Base-by-base conservation (phyloP, 2,329 filamentous ascomycete species). In the Septoria linicola region DNA sequence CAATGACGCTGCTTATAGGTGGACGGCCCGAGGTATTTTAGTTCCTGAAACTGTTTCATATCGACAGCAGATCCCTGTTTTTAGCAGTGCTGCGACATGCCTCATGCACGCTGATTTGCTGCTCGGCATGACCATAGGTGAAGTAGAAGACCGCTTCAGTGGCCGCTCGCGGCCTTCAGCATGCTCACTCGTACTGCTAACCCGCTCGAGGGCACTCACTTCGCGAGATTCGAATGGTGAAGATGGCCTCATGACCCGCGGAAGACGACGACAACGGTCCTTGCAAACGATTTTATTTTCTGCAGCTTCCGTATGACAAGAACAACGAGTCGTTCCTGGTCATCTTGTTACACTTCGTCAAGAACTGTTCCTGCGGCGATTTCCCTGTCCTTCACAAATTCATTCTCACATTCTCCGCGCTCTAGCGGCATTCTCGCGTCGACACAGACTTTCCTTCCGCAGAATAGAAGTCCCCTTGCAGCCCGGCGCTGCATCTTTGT, bases 401-500 rank as follows among this genome's bases (percentile, higher is more conserved):
- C 23, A 27, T 10, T 10, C 23, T 27, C 23, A 39, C 36, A 39
- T 39, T 20, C 36, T 39, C 19, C 19, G 17, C 13, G 25, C 11
- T 14, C 13, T 41, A 39, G 16, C 17, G 20, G 36, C 36, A 39
- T 7, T 34, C 36, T 39, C 16, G 39, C 39, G 14, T 10, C 25
- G 10, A 41, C 25, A 41, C 20, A 27, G 6, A 27, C 39, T 3
- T 20, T 20, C 17, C 17, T 3, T 20, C 17, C 17, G 36, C 36
- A 39, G 11, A 6, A n/a, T 34, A 5, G 31, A 13, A 16, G n/a
- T 34, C 40, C 50, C 50, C 41, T 56, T 49, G 53, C 56, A 51
- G 48, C 51, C 53, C 49, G 51, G 56, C 30, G 51, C 53, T 53
- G 42, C 31, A 21, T 19, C 20, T 17, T 35, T 13, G n/a, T 8